A percentile compares a stretch with the other conserved stretches of the same genome.
Evolutionary conservation across 345 rosid species (phyloP).

Genomic region (Arabidopsis thaliana): TAIR10.1 NC_003075.7:288001-288500

Average conservation of each 20-base stretch:
- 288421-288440: conserved; percentile 57
- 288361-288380: conserved; percentile 58
- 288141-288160: conserved; percentile 50
- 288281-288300: conserved; percentile 36
- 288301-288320: conserved; percentile 60
- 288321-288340: conserved; percentile 65
- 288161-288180: conserved; percentile 38
- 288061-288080: conserved; percentile 56
- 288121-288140: conserved; percentile 48
- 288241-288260: conserved; percentile 47
- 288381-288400: conserved; percentile 52
- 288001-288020: conserved; percentile 58
- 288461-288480: conserved; percentile 53
- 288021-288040: conserved; percentile 47
- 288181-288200: conserved; percentile 43
- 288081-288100: conserved; percentile 51
- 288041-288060: conserved; percentile 60
- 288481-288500: conserved; percentile 58
- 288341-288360: conserved; percentile 56
- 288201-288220: conserved; percentile 52
- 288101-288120: conserved; percentile 41
- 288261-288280: conserved; percentile 40
- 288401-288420: conserved; percentile 66
- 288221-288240: conserved; percentile 43
- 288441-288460: conserved; percentile 48